Evolutionary conservation across 2,329 filamentous ascomycete genomes (phyloP), one percentile per base, ranked within the genome.

Genomic region (Neodidymelliopsis sp.): DNA sequence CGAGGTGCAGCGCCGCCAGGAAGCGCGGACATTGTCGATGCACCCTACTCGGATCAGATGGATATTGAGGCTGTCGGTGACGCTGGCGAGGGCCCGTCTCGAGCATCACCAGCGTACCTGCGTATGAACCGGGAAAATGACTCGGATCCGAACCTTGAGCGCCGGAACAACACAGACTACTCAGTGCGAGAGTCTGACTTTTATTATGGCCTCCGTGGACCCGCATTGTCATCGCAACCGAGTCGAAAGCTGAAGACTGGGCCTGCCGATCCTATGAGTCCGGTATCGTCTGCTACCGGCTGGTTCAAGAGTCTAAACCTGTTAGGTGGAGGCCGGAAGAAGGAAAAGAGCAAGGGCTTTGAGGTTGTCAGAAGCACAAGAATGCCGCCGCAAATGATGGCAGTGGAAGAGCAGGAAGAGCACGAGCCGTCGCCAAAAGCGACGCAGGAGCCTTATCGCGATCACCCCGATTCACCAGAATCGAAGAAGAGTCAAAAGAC

Each of bases 261-360:
- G 0, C 94, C 94, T 2, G 91, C 92, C 7, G 93, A 99, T 75
- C 94, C 94, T 0, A 96, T 92, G 27, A 90, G 92, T 0, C 91
- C 92, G 0, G 89, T 96, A 15, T 89, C 91, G 2, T 93, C 90
- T 6, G 93, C 94, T 0, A 88, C 89, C 0, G 90, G 91, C 4
- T 99, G 93, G 91, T 84, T 97, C 71, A 87, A 90, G 60, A 83
- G 60, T 23, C 31, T 72, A 15, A 62, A 81, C 41, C 69, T 96
- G 5, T 83, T 96, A 49, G 87, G 86, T 10, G 87, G 86, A 9
- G 89, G 88, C 12, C 96, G 95, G 75, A 91, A 86, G 6, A 97
- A 96, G 68, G 93, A 97, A 59, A 96, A 95, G 73, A 87, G 88
- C 58, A 97, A 97, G 73, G 94, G 94, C 0, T 99, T 99, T 60